Percentiles rank a stretch among this genome's conserved stretches.
phyloP scores from a whole-genome alignment of 768 basidiomycete genomes.

The Agaricus sinodeliciosus region DNA sequence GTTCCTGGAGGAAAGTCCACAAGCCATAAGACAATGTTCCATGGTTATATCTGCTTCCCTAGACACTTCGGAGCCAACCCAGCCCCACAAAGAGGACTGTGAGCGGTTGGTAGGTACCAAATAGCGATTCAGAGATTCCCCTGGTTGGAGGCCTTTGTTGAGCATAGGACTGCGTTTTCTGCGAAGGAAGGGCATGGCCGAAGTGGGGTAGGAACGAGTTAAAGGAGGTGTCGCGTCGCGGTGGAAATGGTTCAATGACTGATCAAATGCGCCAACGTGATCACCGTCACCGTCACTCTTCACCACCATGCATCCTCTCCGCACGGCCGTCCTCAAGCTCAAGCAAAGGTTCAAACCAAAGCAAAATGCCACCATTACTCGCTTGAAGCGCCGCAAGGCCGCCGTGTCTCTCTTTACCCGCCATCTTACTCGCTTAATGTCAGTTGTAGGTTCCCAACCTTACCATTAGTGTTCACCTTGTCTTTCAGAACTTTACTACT shows the following conservation, averaged over 20 bases:
- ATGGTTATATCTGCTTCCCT: constrained; percentile 52
- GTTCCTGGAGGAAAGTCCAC: constrained; percentile 54
- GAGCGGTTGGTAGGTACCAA: constrained; percentile 37
- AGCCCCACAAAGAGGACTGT: constrained; percentile 58
- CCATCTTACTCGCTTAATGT: constrained; percentile 30
- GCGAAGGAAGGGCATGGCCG: constrained; percentile 52
- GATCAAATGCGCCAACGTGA: constrained; percentile 4
- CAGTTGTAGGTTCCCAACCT: constrained; percentile 7
- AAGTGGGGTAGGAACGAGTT: constrained; percentile 2
- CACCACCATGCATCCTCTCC: constrained; percentile 3
- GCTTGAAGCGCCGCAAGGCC: constrained; percentile 40
- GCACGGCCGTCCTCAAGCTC: constrained; percentile 15
- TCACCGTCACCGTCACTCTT: neutral
- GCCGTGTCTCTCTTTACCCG: constrained; percentile 27
- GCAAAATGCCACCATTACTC: constrained; percentile 26
- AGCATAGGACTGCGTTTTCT: constrained; percentile 41
- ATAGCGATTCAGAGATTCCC: constrained; percentile 56
- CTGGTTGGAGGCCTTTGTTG: constrained; percentile 48
- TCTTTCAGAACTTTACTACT: constrained; percentile 48
- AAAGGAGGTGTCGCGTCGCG: constrained; percentile 11
- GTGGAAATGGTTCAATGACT: constrained; percentile 6
- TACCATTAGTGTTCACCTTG: constrained; percentile 4
- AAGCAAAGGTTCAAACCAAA: constrained; percentile 16
- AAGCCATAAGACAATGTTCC: constrained; percentile 61
- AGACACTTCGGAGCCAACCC: constrained; percentile 67